phyloP scores from a whole-genome alignment of 768 basidiomycete genomes.

The Rubroboletus satanas region DNA sequence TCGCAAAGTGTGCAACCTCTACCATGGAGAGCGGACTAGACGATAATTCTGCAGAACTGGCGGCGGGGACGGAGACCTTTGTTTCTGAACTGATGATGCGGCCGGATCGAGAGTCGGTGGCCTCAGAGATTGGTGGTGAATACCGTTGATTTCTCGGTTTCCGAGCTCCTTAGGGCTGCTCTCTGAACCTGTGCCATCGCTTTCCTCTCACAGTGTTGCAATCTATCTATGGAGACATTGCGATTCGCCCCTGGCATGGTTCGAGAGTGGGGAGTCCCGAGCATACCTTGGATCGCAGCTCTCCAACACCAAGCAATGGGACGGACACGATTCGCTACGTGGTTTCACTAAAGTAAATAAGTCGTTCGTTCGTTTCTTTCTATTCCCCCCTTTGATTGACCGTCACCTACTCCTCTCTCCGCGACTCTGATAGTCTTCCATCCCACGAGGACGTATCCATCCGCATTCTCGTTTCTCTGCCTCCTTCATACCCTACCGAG shows the following conservation, averaged over 20 bases:
- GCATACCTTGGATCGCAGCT: neutral
- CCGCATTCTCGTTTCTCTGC: conserved; percentile 56
- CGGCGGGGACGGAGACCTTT: conserved; percentile 22
- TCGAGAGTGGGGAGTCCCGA: conserved; percentile 19
- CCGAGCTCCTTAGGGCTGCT: neutral
- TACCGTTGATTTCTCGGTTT: conserved; percentile 9
- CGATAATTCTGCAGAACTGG: conserved; percentile 9
- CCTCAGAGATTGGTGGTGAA: conserved; percentile 45
- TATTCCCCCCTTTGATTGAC: neutral
- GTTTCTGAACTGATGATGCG: conserved; percentile 30
- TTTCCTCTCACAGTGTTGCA: conserved; percentile 49
- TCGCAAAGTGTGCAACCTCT: neutral
- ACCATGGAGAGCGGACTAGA: conserved; percentile 18
- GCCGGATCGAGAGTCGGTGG: conserved; percentile 41
- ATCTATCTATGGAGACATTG: conserved; percentile 74
- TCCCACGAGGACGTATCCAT: conserved; percentile 50
- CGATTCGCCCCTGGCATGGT: conserved; percentile 57
- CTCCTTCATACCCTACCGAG: conserved; percentile 57
- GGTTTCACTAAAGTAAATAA: conserved; percentile 56
- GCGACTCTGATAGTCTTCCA: conserved; percentile 40
- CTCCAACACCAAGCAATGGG: conserved; percentile 19
- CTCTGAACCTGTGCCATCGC: conserved; percentile 4
- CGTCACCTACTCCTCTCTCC: neutral
- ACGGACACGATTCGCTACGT: conserved; percentile 57
- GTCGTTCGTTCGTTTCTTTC: neutral